Evolutionary conservation across 2,329 filamentous ascomycete species (phyloP).

Genomic region (Phyllosticta paracitricarpa): DNA sequence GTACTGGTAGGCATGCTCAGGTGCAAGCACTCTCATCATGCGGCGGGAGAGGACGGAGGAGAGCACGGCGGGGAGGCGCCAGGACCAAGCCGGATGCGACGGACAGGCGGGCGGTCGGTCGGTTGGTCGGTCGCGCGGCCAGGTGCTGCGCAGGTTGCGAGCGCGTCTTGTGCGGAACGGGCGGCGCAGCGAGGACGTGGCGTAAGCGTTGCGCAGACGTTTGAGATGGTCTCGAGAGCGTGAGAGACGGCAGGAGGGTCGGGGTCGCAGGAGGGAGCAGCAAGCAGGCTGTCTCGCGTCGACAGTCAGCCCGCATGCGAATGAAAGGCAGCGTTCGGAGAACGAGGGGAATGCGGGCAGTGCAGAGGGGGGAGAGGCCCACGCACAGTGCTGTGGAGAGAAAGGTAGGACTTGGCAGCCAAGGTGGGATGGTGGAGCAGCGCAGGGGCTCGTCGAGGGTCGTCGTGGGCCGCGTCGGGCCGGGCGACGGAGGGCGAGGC

Average conservation of each 20-base stretch:
- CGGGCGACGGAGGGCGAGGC: background rate
- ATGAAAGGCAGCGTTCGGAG: background rate
- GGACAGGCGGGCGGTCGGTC: background rate
- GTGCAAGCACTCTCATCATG: conserved; percentile 11
- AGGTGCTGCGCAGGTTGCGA: background rate
- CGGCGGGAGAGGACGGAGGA: conserved; percentile 1
- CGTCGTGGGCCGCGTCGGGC: background rate
- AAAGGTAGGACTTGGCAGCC: background rate
- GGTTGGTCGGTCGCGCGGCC: background rate
- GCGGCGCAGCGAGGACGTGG: background rate
- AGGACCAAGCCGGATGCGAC: background rate
- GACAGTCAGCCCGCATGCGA: background rate
- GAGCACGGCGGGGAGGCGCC: background rate
- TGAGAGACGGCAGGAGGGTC: background rate
- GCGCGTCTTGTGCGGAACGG: background rate
- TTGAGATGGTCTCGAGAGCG: background rate
- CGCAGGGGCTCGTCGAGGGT: background rate
- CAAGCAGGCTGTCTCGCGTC: background rate
- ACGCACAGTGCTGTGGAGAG: background rate
- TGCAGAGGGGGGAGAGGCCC: background rate
- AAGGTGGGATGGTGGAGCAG: conserved; percentile 9
- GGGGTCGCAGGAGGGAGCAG: background rate
- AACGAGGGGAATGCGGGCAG: background rate
- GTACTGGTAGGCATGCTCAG: conserved; percentile 12
- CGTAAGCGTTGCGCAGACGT: background rate